Evolutionary conservation across 495 filamentous ascomycete species (phyloP).

Genomic region (Geopyxis carbonaria): DNA sequence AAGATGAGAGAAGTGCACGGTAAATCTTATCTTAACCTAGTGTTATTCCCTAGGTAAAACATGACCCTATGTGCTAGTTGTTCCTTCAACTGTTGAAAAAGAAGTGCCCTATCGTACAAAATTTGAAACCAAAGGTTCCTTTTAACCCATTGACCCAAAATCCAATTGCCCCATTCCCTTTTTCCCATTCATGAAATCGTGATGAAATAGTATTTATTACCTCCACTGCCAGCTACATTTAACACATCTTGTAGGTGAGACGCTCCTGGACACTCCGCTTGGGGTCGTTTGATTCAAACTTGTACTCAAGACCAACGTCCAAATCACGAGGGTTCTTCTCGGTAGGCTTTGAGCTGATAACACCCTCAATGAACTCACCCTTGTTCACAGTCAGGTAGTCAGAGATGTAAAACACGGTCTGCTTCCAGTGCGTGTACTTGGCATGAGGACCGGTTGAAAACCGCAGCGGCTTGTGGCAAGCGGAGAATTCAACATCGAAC

Average conservation of each 20-base stretch:
- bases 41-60: too few relatives aligned
- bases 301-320: constrained; percentile 76
- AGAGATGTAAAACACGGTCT: constrained; percentile 77
- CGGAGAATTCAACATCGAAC: constrained; percentile 67
- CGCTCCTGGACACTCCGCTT: constrained; percentile 48
- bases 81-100: too few relatives aligned
- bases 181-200: too few relatives aligned
- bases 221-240: too few relatives aligned
- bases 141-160: too few relatives aligned
- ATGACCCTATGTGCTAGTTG: too few relatives aligned
- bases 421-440: constrained; percentile 91
- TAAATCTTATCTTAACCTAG: too few relatives aligned
- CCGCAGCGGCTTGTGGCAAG: constrained; percentile 36
- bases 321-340: constrained; percentile 86
- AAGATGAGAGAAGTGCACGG: too few relatives aligned
- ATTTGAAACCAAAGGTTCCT: too few relatives aligned
- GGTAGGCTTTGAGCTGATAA: constrained; percentile 70
- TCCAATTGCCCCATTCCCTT: too few relatives aligned
- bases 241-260: constrained; percentile 81
- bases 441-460: constrained; percentile 81
- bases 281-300: constrained; percentile 54
- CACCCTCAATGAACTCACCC: constrained; percentile 53
- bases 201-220: too few relatives aligned
- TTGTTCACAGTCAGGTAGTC: constrained; percentile 72
- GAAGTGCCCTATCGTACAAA: too few relatives aligned